These are phyloP conservation scores for Kwoniella shandongensis DNA, from an alignment of 768 basidiomycete species.

Conservation along the genomic window DNA sequence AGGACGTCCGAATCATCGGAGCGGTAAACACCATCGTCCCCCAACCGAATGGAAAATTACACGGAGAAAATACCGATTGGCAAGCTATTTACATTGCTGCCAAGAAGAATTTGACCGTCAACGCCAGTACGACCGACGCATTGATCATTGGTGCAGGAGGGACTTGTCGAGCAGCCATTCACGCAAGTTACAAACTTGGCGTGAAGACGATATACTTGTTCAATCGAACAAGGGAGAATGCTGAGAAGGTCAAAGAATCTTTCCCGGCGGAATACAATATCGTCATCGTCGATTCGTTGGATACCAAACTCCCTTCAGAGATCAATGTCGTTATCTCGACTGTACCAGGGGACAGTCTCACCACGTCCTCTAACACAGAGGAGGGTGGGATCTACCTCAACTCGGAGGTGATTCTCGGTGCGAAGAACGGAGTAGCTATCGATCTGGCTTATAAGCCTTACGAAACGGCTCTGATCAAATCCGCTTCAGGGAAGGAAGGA, in stretches of 20 bases:
- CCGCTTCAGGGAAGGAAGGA: conserved; percentile 57
- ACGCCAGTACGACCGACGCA: conserved; percentile 60
- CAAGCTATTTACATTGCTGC: conserved; percentile 71
- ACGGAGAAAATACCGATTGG: conserved; percentile 97
- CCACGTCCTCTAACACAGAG: conserved; percentile 56
- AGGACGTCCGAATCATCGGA: conserved; percentile 79
- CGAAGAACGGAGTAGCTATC: conserved; percentile 68
- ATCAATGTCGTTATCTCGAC: conserved; percentile 86
- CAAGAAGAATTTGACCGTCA: conserved; percentile 45
- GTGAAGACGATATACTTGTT: conserved; percentile 74
- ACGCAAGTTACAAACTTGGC: conserved; percentile 73
- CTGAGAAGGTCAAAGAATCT: conserved; percentile 64
- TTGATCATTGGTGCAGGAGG: conserved; percentile 95
- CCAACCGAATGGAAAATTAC: conserved; percentile 60
- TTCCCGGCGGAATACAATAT: conserved; percentile 67
- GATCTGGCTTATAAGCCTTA: conserved; percentile 95
- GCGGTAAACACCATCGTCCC: conserved; percentile 89
- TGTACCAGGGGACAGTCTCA: conserved; percentile 65
- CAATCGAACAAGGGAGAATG: conserved; percentile 79
- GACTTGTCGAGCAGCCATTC: conserved; percentile 90
- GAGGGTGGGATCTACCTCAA: conserved; percentile 54
- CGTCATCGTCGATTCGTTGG: conserved; percentile 62
- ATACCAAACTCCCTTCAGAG: conserved; percentile 61
- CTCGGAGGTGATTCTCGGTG: conserved; percentile 58
- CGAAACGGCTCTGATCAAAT: conserved; percentile 71